These are phyloP conservation scores for Aspergillus pseudotamarii DNA, from an alignment of 2,329 filamentous ascomycete genomes.

Conservation along the genomic window DNA sequence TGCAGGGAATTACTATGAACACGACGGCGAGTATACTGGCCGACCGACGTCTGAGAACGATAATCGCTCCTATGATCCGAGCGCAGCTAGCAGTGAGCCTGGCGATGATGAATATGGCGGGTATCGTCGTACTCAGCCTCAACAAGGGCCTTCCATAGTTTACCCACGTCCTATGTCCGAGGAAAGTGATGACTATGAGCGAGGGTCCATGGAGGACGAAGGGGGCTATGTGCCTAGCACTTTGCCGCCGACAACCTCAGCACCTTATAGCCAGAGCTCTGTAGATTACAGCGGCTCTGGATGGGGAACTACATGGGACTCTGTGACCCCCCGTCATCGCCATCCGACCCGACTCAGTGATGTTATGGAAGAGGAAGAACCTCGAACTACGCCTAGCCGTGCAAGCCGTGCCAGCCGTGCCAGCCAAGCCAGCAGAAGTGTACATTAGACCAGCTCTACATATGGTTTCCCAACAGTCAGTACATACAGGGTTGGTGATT, in stretches of 20 bases:
- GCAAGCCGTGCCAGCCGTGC: conserved; percentile 53
- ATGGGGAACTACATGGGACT: conserved; percentile 74
- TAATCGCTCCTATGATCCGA: conserved; percentile 52
- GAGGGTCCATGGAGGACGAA: conserved; percentile 49
- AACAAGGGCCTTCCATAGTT: conserved; percentile 60
- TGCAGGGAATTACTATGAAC: conserved; percentile 42
- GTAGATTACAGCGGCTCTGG: conserved; percentile 69
- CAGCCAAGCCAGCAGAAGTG: conserved; percentile 48
- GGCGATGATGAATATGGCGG: conserved; percentile 73
- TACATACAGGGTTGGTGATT: conserved; percentile 15
- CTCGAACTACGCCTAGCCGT: conserved; percentile 70
- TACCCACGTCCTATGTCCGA: conserved; percentile 54
- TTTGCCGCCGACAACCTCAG: conserved; percentile 29
- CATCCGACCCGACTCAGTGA: conserved; percentile 88
- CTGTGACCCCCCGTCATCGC: conserved; percentile 72
- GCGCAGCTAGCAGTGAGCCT: conserved; percentile 59
- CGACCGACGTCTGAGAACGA: conserved; percentile 50
- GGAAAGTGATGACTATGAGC: conserved; percentile 59
- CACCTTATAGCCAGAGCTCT: conserved; percentile 35
- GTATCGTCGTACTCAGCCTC: conserved; percentile 60
- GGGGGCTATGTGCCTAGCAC: conserved; percentile 29
- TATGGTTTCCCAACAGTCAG: conserved; percentile 13
- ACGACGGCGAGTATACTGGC: conserved; percentile 37
- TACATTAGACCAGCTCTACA: conserved; percentile 28
- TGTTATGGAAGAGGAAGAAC: conserved; percentile 83